Evolutionary conservation across 2,329 filamentous ascomycete species (phyloP).

Genomic region (Microsporum canis): DNA sequence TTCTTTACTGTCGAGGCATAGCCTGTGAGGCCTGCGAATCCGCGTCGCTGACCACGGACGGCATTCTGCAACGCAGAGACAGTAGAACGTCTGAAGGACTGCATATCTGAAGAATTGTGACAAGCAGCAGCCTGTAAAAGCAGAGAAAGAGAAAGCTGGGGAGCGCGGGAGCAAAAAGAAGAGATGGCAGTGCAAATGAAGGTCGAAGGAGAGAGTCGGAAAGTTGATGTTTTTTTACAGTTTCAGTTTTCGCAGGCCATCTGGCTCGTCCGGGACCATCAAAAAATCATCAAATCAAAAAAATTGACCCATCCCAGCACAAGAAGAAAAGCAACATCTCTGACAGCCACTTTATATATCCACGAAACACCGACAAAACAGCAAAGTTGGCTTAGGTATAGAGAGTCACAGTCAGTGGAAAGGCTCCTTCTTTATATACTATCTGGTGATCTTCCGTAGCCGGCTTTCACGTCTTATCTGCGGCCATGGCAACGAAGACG

Average conservation of each 20-base stretch:
- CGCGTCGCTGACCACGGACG: constrained; percentile 47
- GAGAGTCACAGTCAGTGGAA: background rate
- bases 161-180: background rate
- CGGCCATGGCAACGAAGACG: constrained; percentile 50
- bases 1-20: constrained; percentile 69
- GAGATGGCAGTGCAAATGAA: constrained; percentile 3
- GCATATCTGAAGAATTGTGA: constrained; percentile 46
- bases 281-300: background rate
- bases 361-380: background rate
- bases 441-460: background rate
- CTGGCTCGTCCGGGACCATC: background rate
- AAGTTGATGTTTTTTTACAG: background rate
- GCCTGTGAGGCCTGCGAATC: constrained; percentile 52
- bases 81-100: constrained; percentile 67
- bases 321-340: background rate
- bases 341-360: background rate
- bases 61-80: constrained; percentile 56
- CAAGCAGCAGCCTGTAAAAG: constrained; percentile 15
- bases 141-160: constrained; percentile 9
- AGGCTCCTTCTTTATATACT: too few relatives aligned
- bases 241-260: background rate
- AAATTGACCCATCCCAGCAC: background rate
- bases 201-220: background rate
- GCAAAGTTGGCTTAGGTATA: background rate
- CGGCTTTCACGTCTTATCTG: background rate